Percentiles rank a stretch among this genome's conserved stretches.
These are phyloP conservation scores for Pythium scleroteichum DNA, from an alignment of 352 stramenopile species.

Conservation along the genomic window DNA sequence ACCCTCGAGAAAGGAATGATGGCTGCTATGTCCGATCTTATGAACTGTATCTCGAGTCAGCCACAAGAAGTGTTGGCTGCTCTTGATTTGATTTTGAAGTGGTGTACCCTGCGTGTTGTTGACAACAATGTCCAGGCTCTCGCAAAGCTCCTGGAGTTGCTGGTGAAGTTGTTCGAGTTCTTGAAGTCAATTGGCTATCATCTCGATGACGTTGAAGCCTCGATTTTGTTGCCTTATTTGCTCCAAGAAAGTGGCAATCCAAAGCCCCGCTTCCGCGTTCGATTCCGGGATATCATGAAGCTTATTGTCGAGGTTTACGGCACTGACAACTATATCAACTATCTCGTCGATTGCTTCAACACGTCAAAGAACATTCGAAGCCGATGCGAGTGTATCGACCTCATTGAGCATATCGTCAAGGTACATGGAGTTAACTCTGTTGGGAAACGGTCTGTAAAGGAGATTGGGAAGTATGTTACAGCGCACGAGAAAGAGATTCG, in stretches of 20 bases:
- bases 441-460: constrained; percentile 75
- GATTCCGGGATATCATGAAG: constrained; percentile 86
- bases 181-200: constrained; percentile 64
- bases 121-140: constrained; percentile 89
- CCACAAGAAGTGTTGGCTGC: constrained; percentile 63
- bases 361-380: constrained; percentile 88
- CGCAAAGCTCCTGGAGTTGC: constrained; percentile 77
- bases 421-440: constrained; percentile 59
- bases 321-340: constrained; percentile 72
- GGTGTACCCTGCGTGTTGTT: constrained; percentile 80
- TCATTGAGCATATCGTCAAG: constrained; percentile 77
- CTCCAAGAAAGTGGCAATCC: constrained; percentile 84
- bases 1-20: constrained; percentile 86
- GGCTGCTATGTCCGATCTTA: constrained; percentile 73
- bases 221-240: constrained; percentile 80
- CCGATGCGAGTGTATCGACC: constrained; percentile 80
- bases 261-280: constrained; percentile 79
- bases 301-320: constrained; percentile 79
- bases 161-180: constrained; percentile 83
- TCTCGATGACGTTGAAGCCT: constrained; percentile 81
- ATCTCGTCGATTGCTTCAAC: constrained; percentile 82
- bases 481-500: constrained; percentile 84
- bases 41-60: constrained; percentile 60
- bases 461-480: constrained; percentile 77
- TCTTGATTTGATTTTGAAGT: constrained; percentile 85